Evolutionary conservation across 2,329 filamentous ascomycete genomes (phyloP), one percentile per base, ranked within the genome.

Genomic region (Graphilbum sp.): DNA sequence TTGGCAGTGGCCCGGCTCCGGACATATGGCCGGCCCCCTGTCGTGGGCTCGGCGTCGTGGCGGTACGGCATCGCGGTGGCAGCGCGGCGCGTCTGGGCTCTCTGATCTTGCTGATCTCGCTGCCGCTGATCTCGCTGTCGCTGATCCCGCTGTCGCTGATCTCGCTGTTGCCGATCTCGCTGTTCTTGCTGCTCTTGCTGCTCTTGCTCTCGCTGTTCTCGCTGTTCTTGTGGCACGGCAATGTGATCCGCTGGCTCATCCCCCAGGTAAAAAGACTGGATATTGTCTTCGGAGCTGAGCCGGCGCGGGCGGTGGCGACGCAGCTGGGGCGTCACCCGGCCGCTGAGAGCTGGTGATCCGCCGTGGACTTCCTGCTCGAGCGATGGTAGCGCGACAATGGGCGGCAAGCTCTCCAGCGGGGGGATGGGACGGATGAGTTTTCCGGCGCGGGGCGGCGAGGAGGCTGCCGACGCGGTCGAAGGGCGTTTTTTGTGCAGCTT

Each of bases 1-100:
- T 63, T 67, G 27, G 9, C 15, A 5, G 27, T 56, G 12, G 66
- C 65, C 15, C 64, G 61, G 47, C 59, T 61, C 43, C 64, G 58
- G 15, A 62, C 58, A 50, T 69, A 64, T n/a, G 32, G 48, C 32
- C 27, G 27, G 9, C 7, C 27, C 27, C n/a, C n/a, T n/a, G 27
- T 8, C 27, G 6, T n/a, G 27, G 37, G 29, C 33, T 54, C 53
- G 16, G 49, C 51, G 21, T 54, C 53, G 16, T 49, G 52, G 23
- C 53, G 53, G 41, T 59, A 58, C 16, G 55, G 48, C 52, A 58
- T 58, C 32, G 37, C 37, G 27, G 17, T 35, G 17, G 16, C 13
- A 18, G 19, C 38, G 24, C 15, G 8, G 36, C 18, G n/a, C n/a
- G 34, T 5, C 23, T 4, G 34, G 21, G 7, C 7, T 30, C 15